These are phyloP conservation scores for Xylariaceae sp. DNA, from an alignment of 2,329 filamentous ascomycete genomes.

Conservation along the genomic window DNA sequence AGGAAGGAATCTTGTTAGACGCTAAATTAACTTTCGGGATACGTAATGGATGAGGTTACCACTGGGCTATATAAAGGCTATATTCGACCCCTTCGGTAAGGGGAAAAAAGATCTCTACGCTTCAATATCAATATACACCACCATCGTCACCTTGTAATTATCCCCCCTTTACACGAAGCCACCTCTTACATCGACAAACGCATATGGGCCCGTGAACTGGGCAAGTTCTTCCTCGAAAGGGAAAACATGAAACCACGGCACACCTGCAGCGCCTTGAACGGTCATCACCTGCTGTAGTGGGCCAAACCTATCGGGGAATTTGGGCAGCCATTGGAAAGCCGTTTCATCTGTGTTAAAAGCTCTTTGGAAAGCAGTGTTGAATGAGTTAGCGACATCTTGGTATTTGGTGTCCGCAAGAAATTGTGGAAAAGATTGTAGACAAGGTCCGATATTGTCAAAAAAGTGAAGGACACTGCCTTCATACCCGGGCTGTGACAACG, in stretches of 20 bases:
- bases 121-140: no score
- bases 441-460: constrained; percentile 6
- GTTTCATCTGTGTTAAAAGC: constrained; percentile 22
- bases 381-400: constrained; percentile 19
- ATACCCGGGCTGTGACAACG: constrained; percentile 9
- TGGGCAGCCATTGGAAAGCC: constrained; percentile 24
- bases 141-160: no score
- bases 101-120: no score
- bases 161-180: no score
- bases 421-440: background rate
- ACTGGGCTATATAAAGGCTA: no score
- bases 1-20: no score
- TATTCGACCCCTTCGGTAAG: no score
- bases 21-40: no score
- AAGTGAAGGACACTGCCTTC: constrained; percentile 6
- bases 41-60: no score
- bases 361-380: constrained; percentile 26
- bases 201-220: background rate
- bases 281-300: constrained; percentile 26
- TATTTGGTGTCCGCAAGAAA: constrained; percentile 23
- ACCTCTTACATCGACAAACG: constrained; percentile 8
- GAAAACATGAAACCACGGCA: constrained; percentile 23
- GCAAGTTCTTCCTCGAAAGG: constrained; percentile 18
- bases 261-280: constrained; percentile 20
- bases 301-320: constrained; percentile 19